Conservation (phyloP, 2,329 filamentous ascomycete species). For the Clarireedia hainanense region DNA sequence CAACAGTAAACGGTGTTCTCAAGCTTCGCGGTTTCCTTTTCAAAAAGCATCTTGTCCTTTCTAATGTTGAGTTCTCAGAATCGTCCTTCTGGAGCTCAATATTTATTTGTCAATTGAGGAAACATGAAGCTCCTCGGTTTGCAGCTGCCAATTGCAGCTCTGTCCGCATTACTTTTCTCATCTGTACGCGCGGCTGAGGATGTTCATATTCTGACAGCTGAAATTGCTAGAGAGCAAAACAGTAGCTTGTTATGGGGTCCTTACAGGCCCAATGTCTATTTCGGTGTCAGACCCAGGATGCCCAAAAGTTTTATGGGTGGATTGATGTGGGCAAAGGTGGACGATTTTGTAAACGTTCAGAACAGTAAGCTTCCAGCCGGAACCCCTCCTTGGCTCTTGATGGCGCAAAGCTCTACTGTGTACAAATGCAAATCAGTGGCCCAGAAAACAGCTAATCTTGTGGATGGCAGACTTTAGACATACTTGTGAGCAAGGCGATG, state of each 20-base stretch:
- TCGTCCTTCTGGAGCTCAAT: background rate
- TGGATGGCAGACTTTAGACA: conserved; percentile 67
- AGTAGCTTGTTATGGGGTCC: conserved; percentile 91
- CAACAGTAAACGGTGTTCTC: conserved; percentile 11
- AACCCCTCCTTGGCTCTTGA: no score
- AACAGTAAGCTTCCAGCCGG: conserved; percentile 48
- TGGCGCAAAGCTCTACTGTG: background rate
- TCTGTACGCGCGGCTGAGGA: conserved; percentile 20
- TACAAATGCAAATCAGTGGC: background rate
- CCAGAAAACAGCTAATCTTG: conserved; percentile 12
- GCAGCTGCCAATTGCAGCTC: conserved; percentile 13
- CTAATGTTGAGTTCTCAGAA: conserved; percentile 18
- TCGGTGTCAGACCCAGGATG: conserved; percentile 76
- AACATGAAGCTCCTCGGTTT: conserved; percentile 18
- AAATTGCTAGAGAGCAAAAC: conserved; percentile 48
- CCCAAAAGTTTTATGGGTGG: conserved; percentile 76
- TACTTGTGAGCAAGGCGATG: conserved; percentile 92
- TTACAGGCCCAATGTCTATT: conserved; percentile 90
- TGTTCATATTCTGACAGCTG: conserved; percentile 24
- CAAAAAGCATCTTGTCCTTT: background rate
- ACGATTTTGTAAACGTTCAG: conserved; percentile 69
- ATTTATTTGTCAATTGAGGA: conserved; percentile 11
- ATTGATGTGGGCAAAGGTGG: conserved; percentile 82
- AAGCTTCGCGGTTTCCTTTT: background rate
- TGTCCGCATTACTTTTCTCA: conserved; percentile 12